These are phyloP conservation scores for Phalaenopsis hybrid DNA, from an alignment of 116 monocot species.

Conservation along the genomic window DNA sequence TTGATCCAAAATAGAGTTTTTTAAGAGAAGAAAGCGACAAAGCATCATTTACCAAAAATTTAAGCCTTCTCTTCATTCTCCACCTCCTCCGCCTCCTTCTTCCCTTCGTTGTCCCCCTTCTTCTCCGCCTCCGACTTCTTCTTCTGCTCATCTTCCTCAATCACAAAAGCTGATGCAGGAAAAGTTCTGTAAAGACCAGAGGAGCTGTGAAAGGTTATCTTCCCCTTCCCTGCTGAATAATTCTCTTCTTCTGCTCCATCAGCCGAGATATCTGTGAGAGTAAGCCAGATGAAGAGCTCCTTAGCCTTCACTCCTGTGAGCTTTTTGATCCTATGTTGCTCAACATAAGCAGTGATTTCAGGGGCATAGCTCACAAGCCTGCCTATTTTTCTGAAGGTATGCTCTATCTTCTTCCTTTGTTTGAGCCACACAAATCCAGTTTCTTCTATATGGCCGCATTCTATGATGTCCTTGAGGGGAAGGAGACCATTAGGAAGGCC, in stretches of 20 bases:
- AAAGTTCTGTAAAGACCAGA: constrained; percentile 28
- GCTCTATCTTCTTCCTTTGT: constrained; percentile 49
- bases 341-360: constrained; percentile 43
- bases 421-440: constrained; percentile 63
- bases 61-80: too few species aligned
- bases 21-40: too few species aligned
- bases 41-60: too few species aligned
- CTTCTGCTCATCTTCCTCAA: constrained; percentile 14
- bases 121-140: neutral
- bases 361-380: constrained; percentile 29
- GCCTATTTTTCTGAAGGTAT: constrained; percentile 31
- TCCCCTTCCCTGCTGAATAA: neutral
- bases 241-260: constrained; percentile 12
- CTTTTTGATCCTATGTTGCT: constrained; percentile 43
- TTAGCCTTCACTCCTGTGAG: constrained; percentile 53
- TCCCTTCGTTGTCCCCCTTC: too few species aligned
- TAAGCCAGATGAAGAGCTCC: constrained; percentile 47
- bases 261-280: constrained; percentile 28
- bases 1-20: too few species aligned
- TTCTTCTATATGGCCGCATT: constrained; percentile 42
- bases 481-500: constrained; percentile 50
- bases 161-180: constrained; percentile 29
- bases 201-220: constrained; percentile 19
- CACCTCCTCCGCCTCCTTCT: too few species aligned
- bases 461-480: constrained; percentile 51